Conservation (phyloP, 495 filamentous ascomycete species). For the Penicillium soppii region DNA sequence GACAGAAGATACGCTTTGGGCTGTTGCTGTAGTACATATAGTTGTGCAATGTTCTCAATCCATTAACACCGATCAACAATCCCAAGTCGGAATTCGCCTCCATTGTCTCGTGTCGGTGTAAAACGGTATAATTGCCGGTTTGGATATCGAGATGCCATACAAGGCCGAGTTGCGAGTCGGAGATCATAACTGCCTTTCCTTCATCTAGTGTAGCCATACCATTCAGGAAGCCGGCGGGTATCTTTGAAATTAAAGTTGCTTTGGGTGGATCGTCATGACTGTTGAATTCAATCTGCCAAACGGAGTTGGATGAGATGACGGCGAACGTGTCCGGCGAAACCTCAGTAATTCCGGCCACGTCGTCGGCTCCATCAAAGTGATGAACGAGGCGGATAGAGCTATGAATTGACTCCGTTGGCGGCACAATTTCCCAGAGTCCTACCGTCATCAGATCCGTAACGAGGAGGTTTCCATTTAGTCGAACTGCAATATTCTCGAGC, state of each 20-base stretch:
- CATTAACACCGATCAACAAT: conserved; percentile 31
- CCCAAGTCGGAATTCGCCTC: conserved; percentile 22
- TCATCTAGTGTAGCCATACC: conserved; percentile 1
- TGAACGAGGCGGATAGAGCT: conserved; percentile 1
- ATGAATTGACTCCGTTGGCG: conserved; percentile 20
- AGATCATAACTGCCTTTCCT: conserved; percentile 18
- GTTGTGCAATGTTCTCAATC: conserved; percentile 23
- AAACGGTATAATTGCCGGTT: conserved; percentile 32
- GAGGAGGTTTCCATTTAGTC: conserved; percentile 44
- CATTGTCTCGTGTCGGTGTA: conserved; percentile 38
- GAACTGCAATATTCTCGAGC: conserved; percentile 48
- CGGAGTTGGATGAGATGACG: conserved; percentile 29
- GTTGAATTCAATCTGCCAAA: conserved; percentile 32
- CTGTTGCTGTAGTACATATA: conserved; percentile 41
- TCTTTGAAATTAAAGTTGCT: not conserved
- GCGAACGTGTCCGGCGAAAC: conserved; percentile 26
- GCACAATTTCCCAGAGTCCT: conserved; percentile 22
- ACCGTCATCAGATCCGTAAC: conserved; percentile 36
- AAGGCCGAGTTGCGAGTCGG: conserved; percentile 36
- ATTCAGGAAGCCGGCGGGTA: not conserved
- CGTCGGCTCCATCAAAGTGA: conserved; percentile 10
- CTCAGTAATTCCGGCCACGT: conserved; percentile 32
- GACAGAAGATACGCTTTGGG: conserved; percentile 22
- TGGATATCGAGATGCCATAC: conserved; percentile 36
- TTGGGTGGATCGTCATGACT: too few relatives aligned